These are phyloP conservation scores for Agaricales sp. DNA, from an alignment of 1,284 basidiomycete genomes.

Conservation along the genomic window DNA sequence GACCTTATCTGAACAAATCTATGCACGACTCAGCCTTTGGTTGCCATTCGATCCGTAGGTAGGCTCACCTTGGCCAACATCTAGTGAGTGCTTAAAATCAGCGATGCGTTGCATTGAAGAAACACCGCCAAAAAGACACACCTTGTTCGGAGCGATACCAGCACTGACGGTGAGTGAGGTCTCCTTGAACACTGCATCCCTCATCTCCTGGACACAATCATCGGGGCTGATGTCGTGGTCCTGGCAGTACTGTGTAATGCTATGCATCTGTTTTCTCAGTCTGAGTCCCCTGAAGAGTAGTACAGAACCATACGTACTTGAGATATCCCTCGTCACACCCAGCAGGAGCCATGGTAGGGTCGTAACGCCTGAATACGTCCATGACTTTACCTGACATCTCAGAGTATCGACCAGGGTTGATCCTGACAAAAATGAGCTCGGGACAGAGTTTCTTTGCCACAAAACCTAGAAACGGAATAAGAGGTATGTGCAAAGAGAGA, in stretches of 20 bases:
- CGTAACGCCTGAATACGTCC: slow-evolving; percentile 65
- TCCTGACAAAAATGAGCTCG: slow-evolving; percentile 69
- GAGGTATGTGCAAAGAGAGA: slow-evolving; percentile 2
- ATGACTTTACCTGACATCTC: slow-evolving; percentile 66
- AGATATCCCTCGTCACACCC: slow-evolving; percentile 87
- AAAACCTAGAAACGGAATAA: slow-evolving; percentile 46
- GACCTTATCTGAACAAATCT: slow-evolving; percentile 91
- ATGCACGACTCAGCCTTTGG: slow-evolving; percentile 8
- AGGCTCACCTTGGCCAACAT: slow-evolving; percentile 68
- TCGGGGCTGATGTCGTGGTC: slow-evolving; percentile 55
- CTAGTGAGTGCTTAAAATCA: slow-evolving; percentile 17
- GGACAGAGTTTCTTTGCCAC: slow-evolving; percentile 93
- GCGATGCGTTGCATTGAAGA: slow-evolving; percentile 14
- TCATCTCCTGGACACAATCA: slow-evolving; percentile 72
- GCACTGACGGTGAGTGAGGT: slow-evolving; percentile 89
- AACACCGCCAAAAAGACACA: slow-evolving; percentile 17
- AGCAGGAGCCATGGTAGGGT: slow-evolving; percentile 70
- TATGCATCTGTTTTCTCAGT: slow-evolving; percentile 18
- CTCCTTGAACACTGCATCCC: slow-evolving; percentile 58
- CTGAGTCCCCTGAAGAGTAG: slow-evolving; percentile 4
- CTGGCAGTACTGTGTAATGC: slow-evolving; percentile 70
- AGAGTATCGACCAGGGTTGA: slow-evolving; percentile 56
- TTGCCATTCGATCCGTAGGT: slow-evolving; percentile 1
- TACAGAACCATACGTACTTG: slow-evolving; percentile 56
- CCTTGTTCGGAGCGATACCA: slow-evolving; percentile 86